A percentile compares a stretch with the other conserved stretches of the same genome.
phyloP scores from a whole-genome alignment of 2,329 filamentous ascomycete genomes.

The Talaromyces sp. region DNA sequence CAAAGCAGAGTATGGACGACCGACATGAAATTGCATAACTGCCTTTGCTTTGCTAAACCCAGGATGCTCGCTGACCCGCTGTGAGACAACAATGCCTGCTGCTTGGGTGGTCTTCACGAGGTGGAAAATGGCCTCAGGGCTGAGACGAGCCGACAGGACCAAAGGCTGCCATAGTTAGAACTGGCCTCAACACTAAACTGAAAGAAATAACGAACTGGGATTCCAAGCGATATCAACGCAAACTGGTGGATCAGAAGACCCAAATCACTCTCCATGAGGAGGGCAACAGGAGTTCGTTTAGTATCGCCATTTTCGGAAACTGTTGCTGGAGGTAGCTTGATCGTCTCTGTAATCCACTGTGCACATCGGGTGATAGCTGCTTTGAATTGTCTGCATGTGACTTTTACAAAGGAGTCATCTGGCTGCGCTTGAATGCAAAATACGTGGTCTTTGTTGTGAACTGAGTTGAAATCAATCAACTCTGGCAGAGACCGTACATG shows the following conservation, averaged over 20 bases:
- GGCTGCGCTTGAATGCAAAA: slow-evolving; percentile 5
- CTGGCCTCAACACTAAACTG: neutral
- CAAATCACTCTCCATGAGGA: slow-evolving; percentile 6
- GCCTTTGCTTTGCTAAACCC: neutral
- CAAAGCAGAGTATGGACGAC: neutral
- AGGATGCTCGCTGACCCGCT: neutral
- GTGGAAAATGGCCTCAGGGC: neutral
- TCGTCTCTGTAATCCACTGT: slow-evolving; percentile 1
- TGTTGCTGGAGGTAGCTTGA: neutral
- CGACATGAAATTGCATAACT: neutral
- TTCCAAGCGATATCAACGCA: slow-evolving; percentile 2
- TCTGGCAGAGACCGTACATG: neutral
- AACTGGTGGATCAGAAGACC: slow-evolving; percentile 5
- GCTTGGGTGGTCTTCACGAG: neutral
- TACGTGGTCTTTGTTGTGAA: neutral
- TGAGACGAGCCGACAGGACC: slow-evolving; percentile 3
- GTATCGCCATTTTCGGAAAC: neutral
- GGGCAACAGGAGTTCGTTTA: neutral
- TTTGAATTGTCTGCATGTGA: neutral
- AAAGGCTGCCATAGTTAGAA: neutral
- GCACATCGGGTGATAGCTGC: neutral
- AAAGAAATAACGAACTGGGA: neutral
- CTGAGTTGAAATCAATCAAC: slow-evolving; percentile 3
- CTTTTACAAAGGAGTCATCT: neutral
- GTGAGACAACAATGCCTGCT: neutral